Base-by-base conservation (phyloP, 805 yeast genomes). In the Metschnikowia kunwiensis region DNA sequence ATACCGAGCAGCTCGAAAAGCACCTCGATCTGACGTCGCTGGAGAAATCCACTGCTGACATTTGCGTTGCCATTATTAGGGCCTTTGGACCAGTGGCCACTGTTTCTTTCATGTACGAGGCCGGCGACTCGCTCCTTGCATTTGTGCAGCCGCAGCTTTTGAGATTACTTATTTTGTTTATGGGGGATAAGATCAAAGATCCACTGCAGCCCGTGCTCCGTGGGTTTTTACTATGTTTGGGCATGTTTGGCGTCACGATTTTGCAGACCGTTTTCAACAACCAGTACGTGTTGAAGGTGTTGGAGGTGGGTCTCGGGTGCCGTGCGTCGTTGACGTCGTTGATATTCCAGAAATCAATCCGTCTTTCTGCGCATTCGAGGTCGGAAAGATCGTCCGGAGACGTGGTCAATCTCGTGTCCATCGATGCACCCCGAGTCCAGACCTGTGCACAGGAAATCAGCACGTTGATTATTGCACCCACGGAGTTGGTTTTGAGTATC, bases 131-230 rank as follows among this genome's bases (percentile, higher is more conserved):
- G 10, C 30, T 57, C 9, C 38, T 57, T n/a, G 47, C 50, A 21
- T 87, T 85, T 54, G 70, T 74, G n/a, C 95, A 87, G 61, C 97
- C 97, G 0, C 96, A 86, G 51, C 61, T 89, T 18, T 65, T 91
- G 37, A 72, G 83, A 37, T 51, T 72, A 6, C 69, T 89, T 44
- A 87, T 89, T 47, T 56, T 64, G 35, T 80, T 74, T 50, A 77
- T 81, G 42, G 71, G 73, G 32, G 77, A 72, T n/a, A 43, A 43
- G 13, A 27, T 40, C 15, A 24, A 28, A 2, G 39, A 40, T 14
- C 46, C 46, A 3, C 36, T 11, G 16, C 32, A 28, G 13, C 53
- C 54, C 5, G 37, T 43, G 2, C 37, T 51, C 18, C 40, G 26
- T 8, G 56, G 55, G 5, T 34, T 38, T n/a, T 34, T 45, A 12